A percentile compares a stretch with the other conserved stretches of the same genome.
Evolutionary conservation across 2,329 filamentous ascomycete genomes (phyloP).

Genomic region (Exserohilum rostratum): DNA sequence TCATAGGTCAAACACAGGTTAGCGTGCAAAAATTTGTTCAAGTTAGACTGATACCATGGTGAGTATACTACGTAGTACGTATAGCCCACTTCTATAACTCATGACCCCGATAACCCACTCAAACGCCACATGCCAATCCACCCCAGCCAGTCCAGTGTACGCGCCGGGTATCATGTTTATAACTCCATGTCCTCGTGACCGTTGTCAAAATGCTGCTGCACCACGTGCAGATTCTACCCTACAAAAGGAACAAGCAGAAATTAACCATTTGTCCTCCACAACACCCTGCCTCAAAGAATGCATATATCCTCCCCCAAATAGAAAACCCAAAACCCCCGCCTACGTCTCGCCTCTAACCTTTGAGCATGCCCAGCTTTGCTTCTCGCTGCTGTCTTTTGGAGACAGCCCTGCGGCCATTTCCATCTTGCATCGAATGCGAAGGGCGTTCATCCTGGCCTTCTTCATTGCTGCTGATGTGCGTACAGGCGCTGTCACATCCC

Average conservation of each 20-base stretch:
- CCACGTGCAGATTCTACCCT: conserved; percentile 23
- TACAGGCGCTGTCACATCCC: conserved; percentile 33
- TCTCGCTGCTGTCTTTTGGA: conserved; percentile 10
- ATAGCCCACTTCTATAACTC: not conserved
- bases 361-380: conserved; percentile 33
- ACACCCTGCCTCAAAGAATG: not conserved
- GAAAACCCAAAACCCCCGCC: not conserved
- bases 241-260: conserved; percentile 14
- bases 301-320: no score
- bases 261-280: conserved; percentile 1
- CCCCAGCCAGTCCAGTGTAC: conserved; percentile 5
- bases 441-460: conserved; percentile 39
- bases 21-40: not conserved
- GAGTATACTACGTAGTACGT: not conserved
- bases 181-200: conserved; percentile 9
- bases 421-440: conserved; percentile 34
- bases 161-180: conserved; percentile 19
- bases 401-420: conserved; percentile 29
- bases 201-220: conserved; percentile 6
- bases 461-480: conserved; percentile 35
- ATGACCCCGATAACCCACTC: conserved; percentile 3
- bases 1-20: not conserved
- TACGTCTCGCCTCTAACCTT: conserved; percentile 14
- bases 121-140: conserved; percentile 10
- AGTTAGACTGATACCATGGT: not conserved